phyloP scores from a whole-genome alignment of 2,329 filamentous ascomycete genomes.

The Paecilomyces niveus region DNA sequence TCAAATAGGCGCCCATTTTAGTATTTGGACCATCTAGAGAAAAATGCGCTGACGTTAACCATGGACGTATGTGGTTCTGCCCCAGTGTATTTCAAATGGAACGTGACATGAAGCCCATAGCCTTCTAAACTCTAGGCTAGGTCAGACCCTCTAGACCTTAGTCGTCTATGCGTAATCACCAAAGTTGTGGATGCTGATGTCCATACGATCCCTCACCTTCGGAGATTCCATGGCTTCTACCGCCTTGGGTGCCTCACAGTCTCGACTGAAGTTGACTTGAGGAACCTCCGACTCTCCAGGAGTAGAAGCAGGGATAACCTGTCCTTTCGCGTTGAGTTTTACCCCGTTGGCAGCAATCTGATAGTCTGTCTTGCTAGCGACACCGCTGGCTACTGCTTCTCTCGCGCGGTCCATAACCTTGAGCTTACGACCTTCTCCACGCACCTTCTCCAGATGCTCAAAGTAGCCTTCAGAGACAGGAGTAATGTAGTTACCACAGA shows the following conservation, averaged over 20 bases:
- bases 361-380: slow-evolving; percentile 54
- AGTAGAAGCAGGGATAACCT: slow-evolving; percentile 45
- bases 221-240: slow-evolving; percentile 28
- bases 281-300: slow-evolving; percentile 15
- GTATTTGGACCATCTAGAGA: not conserved
- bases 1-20: not conserved
- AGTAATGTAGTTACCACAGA: slow-evolving; percentile 81
- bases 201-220: slow-evolving; percentile 45
- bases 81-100: not conserved
- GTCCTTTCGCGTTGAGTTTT: slow-evolving; percentile 48
- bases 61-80: not conserved
- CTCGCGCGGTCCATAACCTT: slow-evolving; percentile 60
- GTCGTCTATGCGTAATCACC: slow-evolving; percentile 35
- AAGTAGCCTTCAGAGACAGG: slow-evolving; percentile 75
- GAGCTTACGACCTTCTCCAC: slow-evolving; percentile 62
- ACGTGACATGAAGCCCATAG: not conserved
- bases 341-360: slow-evolving; percentile 57
- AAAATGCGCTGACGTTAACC: not conserved
- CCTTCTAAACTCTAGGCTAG: not conserved
- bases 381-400: slow-evolving; percentile 57
- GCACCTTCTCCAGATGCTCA: slow-evolving; percentile 64
- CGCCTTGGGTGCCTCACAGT: slow-evolving; percentile 9
- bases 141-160: slow-evolving; percentile 5
- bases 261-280: slow-evolving; percentile 13
- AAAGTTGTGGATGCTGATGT: slow-evolving; percentile 56